These are phyloP conservation scores for Cutaneotrichosporon cutaneum DNA, from an alignment of 1,284 basidiomycete species.

Conservation along the genomic window DNA sequence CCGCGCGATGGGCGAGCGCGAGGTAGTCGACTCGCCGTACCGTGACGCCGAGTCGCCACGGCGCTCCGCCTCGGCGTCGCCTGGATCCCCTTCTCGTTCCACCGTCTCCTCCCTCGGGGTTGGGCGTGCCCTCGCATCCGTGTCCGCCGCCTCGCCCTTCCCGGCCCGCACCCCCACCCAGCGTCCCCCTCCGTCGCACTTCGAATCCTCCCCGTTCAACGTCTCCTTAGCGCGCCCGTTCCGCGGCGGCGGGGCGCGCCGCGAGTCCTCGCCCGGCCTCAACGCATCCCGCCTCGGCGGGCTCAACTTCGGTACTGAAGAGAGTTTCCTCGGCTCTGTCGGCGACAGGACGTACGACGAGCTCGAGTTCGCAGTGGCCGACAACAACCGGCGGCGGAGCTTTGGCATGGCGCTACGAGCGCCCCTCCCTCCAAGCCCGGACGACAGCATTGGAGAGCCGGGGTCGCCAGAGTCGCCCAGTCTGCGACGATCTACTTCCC, in stretches of 20 bases:
- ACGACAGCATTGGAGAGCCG: constrained; percentile 2
- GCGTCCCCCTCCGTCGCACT: neutral
- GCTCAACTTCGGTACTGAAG: neutral
- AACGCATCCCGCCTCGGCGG: constrained; percentile 8
- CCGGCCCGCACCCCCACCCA: neutral
- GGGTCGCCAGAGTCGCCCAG: neutral
- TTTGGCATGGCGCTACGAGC: constrained; percentile 13
- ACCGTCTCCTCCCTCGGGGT: neutral
- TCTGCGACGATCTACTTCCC: neutral
- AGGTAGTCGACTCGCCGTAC: neutral
- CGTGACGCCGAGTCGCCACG: neutral
- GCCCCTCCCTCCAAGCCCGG: constrained; percentile 1
- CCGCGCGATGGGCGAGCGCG: neutral
- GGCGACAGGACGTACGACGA: constrained; percentile 26
- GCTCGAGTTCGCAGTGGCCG: constrained; percentile 22
- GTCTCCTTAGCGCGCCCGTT: neutral
- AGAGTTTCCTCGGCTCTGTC: constrained; percentile 8
- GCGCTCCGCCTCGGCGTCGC: neutral
- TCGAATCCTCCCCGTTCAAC: neutral
- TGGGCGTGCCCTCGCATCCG: neutral
- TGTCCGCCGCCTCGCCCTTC: neutral
- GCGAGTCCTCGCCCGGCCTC: constrained; percentile 6
- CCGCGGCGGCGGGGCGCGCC: neutral
- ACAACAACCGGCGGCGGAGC: constrained; percentile 17
- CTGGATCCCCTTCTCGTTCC: neutral